A percentile compares a stretch with the other conserved stretches of the same genome.
phyloP scores from a whole-genome alignment of 2,329 filamentous ascomycete genomes.

The Hypoxylon sp. region DNA sequence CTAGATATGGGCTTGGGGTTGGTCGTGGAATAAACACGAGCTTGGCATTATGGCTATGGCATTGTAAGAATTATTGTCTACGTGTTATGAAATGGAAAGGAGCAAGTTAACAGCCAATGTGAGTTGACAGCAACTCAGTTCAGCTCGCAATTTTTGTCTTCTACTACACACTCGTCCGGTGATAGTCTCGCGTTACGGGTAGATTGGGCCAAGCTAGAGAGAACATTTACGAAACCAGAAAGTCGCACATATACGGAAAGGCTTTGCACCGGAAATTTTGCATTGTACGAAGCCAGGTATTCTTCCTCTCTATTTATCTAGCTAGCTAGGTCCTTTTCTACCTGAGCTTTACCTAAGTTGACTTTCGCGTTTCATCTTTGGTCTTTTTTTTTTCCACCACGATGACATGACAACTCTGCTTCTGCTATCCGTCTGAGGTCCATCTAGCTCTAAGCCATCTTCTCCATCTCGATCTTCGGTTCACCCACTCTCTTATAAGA shows the following conservation, averaged over 20 bases:
- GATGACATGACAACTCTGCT: not conserved
- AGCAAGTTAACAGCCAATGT: not conserved
- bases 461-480: constrained; percentile 9
- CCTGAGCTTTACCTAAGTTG: not conserved
- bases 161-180: not conserved
- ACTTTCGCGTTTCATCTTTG: not conserved
- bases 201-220: not conserved
- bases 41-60: constrained; percentile 2
- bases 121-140: not conserved
- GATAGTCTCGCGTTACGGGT: not conserved
- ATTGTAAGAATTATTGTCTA: constrained; percentile 32
- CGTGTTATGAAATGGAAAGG: constrained; percentile 4
- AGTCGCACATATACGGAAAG: not conserved
- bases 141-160: not conserved
- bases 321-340: constrained; percentile 13
- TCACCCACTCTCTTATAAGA: constrained; percentile 71
- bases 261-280: not conserved
- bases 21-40: constrained; percentile 12
- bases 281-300: not conserved
- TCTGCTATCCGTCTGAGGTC: not conserved
- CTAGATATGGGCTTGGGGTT: not conserved
- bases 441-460: constrained; percentile 17
- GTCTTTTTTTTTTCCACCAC: not conserved
- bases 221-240: not conserved
- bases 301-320: constrained; percentile 18